These are phyloP conservation scores for Mucor velutinosus DNA, from an alignment of 371 early-diverging fungal genomes.

Conservation along the genomic window DNA sequence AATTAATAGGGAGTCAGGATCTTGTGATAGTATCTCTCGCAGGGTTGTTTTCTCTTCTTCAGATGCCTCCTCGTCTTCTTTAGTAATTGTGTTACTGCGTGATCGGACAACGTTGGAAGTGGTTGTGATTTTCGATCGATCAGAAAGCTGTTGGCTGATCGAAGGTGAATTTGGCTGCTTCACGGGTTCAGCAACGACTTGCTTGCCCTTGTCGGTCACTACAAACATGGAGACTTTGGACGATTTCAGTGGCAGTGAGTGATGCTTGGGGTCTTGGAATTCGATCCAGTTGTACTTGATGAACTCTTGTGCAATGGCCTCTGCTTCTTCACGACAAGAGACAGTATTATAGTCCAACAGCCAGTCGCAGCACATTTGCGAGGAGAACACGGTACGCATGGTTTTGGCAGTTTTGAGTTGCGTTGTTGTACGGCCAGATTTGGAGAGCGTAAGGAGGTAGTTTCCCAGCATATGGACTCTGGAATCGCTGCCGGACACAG, in stretches of 20 bases:
- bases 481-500: conserved; percentile 28
- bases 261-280: conserved; percentile 33
- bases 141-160: conserved; percentile 7
- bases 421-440: conserved; percentile 15
- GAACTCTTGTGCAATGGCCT: conserved; percentile 56
- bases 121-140: neutral
- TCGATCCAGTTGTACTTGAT: conserved; percentile 60
- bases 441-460: conserved; percentile 40
- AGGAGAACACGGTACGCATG: conserved; percentile 46
- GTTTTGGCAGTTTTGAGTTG: conserved; percentile 21
- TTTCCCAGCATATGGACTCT: conserved; percentile 43
- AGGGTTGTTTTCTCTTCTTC: conserved; percentile 21
- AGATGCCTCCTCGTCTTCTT: conserved; percentile 2
- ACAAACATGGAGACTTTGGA: conserved; percentile 26
- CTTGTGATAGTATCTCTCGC: conserved; percentile 22
- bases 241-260: conserved; percentile 10
- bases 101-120: neutral
- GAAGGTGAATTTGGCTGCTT: conserved; percentile 17
- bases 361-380: conserved; percentile 61
- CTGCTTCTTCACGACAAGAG: conserved; percentile 66
- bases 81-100: conserved; percentile 7
- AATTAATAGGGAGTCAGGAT: conserved; percentile 18
- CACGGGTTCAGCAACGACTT: conserved; percentile 16
- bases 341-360: conserved; percentile 62
- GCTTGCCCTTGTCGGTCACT: conserved; percentile 32